Percentiles rank a stretch among this genome's conserved stretches.
Evolutionary conservation across 2,329 filamentous ascomycete genomes (phyloP).

Genomic region (Neopestalotiopsis sp.): DNA sequence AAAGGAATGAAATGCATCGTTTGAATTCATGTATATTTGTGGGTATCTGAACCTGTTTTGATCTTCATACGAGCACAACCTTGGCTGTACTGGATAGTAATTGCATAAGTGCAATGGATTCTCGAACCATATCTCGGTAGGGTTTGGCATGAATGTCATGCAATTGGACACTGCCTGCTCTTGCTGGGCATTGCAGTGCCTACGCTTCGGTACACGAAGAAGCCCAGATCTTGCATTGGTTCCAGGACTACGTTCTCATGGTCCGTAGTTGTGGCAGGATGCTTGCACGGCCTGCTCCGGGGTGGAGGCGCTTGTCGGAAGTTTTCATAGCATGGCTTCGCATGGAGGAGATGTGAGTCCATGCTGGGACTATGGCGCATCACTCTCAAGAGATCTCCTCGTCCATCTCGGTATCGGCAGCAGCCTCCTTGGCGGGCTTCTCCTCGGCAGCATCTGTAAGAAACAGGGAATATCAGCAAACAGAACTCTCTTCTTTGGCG

Average conservation of each 20-base stretch:
- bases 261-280: not conserved
- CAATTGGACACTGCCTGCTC: too few species aligned
- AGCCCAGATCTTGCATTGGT: not conserved
- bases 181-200: too few species aligned
- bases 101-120: not conserved
- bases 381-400: constrained; percentile 23
- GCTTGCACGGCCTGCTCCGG: not conserved
- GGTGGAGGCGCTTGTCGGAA: not conserved
- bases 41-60: not conserved
- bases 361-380: not conserved
- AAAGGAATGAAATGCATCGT: not conserved
- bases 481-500: not conserved
- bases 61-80: not conserved
- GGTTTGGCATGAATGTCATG: too few species aligned
- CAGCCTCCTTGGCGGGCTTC: constrained; percentile 8
- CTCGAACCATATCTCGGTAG: not conserved
- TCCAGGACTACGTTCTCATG: not conserved
- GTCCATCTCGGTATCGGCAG: constrained; percentile 20
- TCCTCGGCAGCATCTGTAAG: constrained; percentile 12
- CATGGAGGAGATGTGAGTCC: not conserved
- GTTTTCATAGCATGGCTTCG: not conserved
- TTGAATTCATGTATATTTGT: not conserved
- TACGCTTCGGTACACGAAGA: too few species aligned
- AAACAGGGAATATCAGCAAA: not conserved
- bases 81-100: not conserved